A percentile compares a stretch with the other conserved stretches of the same genome.
These are phyloP conservation scores for Phaffia tasmanica DNA, from an alignment of 768 basidiomycete genomes.

Conservation along the genomic window DNA sequence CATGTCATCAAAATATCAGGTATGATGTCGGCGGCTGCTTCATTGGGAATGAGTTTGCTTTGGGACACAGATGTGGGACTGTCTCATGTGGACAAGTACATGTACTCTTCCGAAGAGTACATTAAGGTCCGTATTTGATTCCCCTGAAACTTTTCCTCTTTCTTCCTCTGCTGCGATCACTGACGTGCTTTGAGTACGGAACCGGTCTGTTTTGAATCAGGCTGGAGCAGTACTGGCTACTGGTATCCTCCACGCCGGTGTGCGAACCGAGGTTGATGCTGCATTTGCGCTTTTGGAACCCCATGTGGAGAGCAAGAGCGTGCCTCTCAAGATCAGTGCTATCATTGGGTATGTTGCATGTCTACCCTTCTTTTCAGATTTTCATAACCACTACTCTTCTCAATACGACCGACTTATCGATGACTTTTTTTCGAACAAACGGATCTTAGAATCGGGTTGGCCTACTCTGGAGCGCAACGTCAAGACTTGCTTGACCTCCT, in stretches of 20 bases:
- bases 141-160: too few relatives aligned
- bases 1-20: conserved; percentile 43
- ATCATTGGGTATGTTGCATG: conserved; percentile 52
- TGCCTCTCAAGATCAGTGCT: conserved; percentile 70
- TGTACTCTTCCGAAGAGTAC: conserved; percentile 87
- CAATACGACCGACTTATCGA: neutral
- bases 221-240: conserved; percentile 91
- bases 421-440: too few relatives aligned
- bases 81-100: conserved; percentile 91
- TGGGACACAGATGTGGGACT: conserved; percentile 96
- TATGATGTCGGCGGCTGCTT: conserved; percentile 94
- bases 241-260: conserved; percentile 77
- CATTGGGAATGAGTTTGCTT: conserved; percentile 77
- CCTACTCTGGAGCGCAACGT: conserved; percentile 86
- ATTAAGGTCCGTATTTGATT: conserved; percentile 55
- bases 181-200: neutral
- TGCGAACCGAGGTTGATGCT: conserved; percentile 85
- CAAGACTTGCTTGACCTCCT: conserved; percentile 68
- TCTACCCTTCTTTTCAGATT: too few relatives aligned
- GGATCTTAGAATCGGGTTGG: conserved; percentile 59
- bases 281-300: conserved; percentile 82
- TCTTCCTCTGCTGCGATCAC: neutral
- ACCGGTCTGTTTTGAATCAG: conserved; percentile 34
- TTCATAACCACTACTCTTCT: neutral
- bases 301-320: conserved; percentile 74